These are phyloP conservation scores for Tephrocybe sp. DNA, from an alignment of 768 basidiomycete species.

Conservation along the genomic window DNA sequence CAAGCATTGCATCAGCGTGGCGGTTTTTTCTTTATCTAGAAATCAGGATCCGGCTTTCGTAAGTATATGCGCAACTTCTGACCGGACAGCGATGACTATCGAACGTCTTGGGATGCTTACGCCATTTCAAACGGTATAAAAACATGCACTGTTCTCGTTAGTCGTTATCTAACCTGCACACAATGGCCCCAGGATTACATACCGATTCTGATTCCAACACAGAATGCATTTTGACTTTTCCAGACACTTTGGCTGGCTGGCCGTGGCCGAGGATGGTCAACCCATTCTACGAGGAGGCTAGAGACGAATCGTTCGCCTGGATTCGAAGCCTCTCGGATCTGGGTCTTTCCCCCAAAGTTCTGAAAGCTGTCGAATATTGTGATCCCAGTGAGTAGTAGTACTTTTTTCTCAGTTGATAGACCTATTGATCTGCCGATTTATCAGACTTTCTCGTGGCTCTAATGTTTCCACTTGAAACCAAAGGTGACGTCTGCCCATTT, in stretches of 20 bases:
- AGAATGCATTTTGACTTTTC: constrained; percentile 20
- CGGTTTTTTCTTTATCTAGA: no score
- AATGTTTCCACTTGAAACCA: constrained; percentile 30
- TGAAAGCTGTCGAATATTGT: constrained; percentile 38
- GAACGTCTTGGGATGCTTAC: no score
- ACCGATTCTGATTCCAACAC: no score
- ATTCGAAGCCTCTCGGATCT: constrained; percentile 31
- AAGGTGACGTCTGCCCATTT: constrained; percentile 27
- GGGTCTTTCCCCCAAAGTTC: constrained; percentile 31
- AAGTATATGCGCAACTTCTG: no score
- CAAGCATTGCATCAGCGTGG: no score
- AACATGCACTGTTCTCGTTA: no score
- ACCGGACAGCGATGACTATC: no score
- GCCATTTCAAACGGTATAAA: no score
- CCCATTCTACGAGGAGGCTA: constrained; percentile 31
- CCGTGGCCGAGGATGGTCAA: constrained; percentile 42
- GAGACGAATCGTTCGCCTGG: constrained; percentile 36
- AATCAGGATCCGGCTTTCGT: no score
- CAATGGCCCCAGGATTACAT: no score
- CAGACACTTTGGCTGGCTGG: constrained; percentile 40
- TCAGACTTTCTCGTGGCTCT: constrained; percentile 37
- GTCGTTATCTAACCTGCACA: no score
- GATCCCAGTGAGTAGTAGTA: constrained; percentile 39
- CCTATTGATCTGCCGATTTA: not conserved
- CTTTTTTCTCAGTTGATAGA: not conserved